Evolutionary conservation across 352 stramenopile genomes (phyloP).

Genomic region (Globisporangium echinulatum): DNA sequence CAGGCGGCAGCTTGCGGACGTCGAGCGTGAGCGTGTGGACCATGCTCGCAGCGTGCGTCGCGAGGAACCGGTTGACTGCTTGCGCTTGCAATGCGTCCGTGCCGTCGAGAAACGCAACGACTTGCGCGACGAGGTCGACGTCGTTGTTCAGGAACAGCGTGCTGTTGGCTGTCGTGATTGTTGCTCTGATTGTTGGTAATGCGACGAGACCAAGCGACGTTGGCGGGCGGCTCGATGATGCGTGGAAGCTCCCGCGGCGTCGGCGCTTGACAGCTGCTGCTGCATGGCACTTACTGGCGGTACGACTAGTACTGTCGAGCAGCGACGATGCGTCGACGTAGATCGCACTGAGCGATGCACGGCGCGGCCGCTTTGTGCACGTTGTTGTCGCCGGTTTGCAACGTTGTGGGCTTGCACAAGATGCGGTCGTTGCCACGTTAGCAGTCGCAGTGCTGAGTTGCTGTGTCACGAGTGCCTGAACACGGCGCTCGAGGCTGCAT

Average conservation of each 20-base stretch:
- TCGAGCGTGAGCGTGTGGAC: slow-evolving; percentile 46
- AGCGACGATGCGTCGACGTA: not conserved
- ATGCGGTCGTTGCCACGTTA: not conserved
- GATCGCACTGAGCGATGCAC: slow-evolving; percentile 8
- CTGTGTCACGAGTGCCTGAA: slow-evolving; percentile 66
- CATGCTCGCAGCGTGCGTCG: slow-evolving; percentile 32
- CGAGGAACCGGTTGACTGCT: slow-evolving; percentile 46
- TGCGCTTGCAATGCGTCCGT: slow-evolving; percentile 35
- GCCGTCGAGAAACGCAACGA: slow-evolving; percentile 52
- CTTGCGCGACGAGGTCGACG: slow-evolving; percentile 42
- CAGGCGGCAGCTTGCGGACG: not conserved
- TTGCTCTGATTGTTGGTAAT: not conserved
- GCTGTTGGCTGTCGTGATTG: slow-evolving; percentile 1
- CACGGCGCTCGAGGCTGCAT: slow-evolving; percentile 54
- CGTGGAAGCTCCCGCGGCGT: slow-evolving; percentile 1
- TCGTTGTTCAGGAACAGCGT: slow-evolving; percentile 42
- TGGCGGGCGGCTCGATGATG: not conserved
- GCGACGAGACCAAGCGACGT: not conserved
- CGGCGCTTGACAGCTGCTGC: not conserved
- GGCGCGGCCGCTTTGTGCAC: slow-evolving; percentile 9
- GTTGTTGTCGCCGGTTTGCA: not conserved
- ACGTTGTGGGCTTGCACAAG: not conserved
- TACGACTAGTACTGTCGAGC: not conserved
- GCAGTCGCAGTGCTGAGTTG: not conserved
- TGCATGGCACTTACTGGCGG: too few relatives aligned